Base-by-base conservation (phyloP, 192 early-diverging fungal species). In the Linnemannia zychae region DNA sequence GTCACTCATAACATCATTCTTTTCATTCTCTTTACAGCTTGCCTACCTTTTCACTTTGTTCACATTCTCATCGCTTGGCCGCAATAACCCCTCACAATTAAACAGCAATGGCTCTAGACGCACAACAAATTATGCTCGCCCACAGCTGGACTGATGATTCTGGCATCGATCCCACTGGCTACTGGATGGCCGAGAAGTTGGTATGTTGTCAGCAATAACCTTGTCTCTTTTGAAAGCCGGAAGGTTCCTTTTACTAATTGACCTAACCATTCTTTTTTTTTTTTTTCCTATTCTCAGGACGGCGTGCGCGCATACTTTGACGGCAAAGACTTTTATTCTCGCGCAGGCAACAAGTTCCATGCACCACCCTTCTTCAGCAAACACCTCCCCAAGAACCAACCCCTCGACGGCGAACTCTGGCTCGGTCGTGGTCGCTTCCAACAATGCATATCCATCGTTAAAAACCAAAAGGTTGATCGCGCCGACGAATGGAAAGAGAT, bases 381-480 rank as follows among this genome's bases (percentile, higher is more conserved):
- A 82, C 57, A 77, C 37, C 71, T 91, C 15, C 93, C 94, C 5
- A 88, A 74, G 18, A 87, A 93, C 48, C 83, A 90, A 69, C 89
- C 87, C 33, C 87, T 95, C 15, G 94, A 95, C 75, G 94, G 94
- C 1, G 94, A 95, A 80, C 92, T 95, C 28, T 95, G 92, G 80
- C 79, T 74, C 22, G 94, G 94, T n/a, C 88, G 94, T 0, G 91
- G 91, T 22, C 82, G 88, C 53, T 95, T 95, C 75, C 88, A 90
- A 66, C 77, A 87, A 63, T 93, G 93, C 22, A 91, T 94, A 11
- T 94, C 92, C 22, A 88, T 94, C 66, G 93, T 95, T 63, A 92
- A 90, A 74, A 89, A 87, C 47, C 76, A 77, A 60, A 88, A 80
- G 47, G 73, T 36, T 18, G 78, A 72, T 15, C 78, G 87, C 22